phyloP scores from a whole-genome alignment of 768 basidiomycete species.

The Cubamyces sp. region DNA sequence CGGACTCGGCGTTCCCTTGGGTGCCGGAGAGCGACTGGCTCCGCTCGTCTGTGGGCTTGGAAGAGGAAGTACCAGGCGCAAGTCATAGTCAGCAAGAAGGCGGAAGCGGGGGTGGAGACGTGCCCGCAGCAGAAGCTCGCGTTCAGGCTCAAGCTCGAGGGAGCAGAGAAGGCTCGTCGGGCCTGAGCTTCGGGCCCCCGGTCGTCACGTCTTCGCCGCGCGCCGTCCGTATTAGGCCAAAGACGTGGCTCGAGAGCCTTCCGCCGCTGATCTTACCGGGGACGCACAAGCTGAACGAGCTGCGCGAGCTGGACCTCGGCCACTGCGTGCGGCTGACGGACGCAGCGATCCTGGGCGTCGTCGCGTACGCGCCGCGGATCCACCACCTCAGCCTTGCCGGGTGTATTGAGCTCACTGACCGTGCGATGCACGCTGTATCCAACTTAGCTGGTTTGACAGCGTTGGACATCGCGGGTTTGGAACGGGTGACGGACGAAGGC shows the following conservation, averaged over 20 bases:
- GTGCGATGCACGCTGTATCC: slow-evolving; percentile 66
- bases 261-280: slow-evolving; percentile 61
- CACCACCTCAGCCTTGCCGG: slow-evolving; percentile 78
- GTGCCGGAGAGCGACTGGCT: slow-evolving; percentile 17
- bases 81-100: not conserved
- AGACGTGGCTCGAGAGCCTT: slow-evolving; percentile 63
- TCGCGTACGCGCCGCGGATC: slow-evolving; percentile 75
- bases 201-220: no score
- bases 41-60: slow-evolving; percentile 11
- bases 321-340: slow-evolving; percentile 74
- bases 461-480: slow-evolving; percentile 79
- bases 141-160: slow-evolving; percentile 9
- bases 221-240: slow-evolving; percentile 38
- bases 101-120: slow-evolving; percentile 20
- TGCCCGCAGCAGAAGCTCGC: slow-evolving; percentile 58
- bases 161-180: no score
- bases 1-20: slow-evolving; percentile 75
- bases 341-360: slow-evolving; percentile 72
- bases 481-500: slow-evolving; percentile 77
- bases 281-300: slow-evolving; percentile 62
- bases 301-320: slow-evolving; percentile 80
- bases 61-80: not conserved
- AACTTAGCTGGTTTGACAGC: slow-evolving; percentile 76
- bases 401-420: slow-evolving; percentile 76
- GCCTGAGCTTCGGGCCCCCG: no score